Conservation (phyloP, 495 filamentous ascomycete genomes). For the Penicillium riverlandense region DNA sequence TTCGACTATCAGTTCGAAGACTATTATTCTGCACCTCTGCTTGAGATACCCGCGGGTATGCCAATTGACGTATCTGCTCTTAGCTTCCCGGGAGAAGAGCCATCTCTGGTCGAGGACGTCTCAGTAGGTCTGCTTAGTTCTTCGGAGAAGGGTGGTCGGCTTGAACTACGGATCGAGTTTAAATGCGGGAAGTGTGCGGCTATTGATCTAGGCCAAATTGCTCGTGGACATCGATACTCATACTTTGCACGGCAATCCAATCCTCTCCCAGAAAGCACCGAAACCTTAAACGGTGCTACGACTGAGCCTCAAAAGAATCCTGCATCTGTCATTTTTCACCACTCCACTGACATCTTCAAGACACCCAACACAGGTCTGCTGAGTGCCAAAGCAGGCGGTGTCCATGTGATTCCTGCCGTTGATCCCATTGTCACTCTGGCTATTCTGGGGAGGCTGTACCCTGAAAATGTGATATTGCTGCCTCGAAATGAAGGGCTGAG, state of each 20-base stretch:
- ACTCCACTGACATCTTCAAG: constrained; percentile 5
- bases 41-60: constrained; percentile 11
- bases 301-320: too few species aligned
- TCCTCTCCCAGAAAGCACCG: too few species aligned
- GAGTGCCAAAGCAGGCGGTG: constrained; percentile 5
- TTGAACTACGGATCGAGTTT: constrained; percentile 14
- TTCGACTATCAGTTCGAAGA: constrained; percentile 21
- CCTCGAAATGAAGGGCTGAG: constrained; percentile 2
- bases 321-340: neutral
- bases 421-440: constrained; percentile 15
- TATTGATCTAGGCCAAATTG: constrained; percentile 26
- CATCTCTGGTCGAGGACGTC: neutral
- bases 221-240: constrained; percentile 22
- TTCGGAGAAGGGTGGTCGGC: neutral
- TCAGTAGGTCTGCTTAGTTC: neutral
- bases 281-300: too few species aligned
- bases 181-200: constrained; percentile 4
- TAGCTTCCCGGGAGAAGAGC: neutral
- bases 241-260: constrained; percentile 4
- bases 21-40: constrained; percentile 20
- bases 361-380: constrained; percentile 7
- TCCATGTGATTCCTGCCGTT: constrained; percentile 16
- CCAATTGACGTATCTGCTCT: neutral
- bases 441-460: constrained; percentile 23
- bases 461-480: constrained; percentile 23